Conservation (phyloP, 1,284 basidiomycete species). For the Limonomyces culmigenus region DNA sequence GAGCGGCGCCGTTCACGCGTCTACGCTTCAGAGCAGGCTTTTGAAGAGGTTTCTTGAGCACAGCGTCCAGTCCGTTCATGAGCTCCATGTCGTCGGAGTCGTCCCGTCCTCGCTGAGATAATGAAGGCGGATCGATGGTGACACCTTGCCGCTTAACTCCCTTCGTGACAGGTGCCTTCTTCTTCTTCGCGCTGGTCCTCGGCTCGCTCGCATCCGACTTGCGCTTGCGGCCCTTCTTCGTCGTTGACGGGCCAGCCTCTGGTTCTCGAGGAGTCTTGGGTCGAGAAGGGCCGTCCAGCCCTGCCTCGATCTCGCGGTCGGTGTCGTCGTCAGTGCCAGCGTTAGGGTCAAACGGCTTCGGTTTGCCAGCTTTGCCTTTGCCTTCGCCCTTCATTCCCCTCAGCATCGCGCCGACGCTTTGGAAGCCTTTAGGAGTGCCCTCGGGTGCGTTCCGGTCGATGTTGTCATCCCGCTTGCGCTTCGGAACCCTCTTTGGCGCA, state of each 20-base stretch:
- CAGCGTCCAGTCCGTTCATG: constrained; percentile 20
- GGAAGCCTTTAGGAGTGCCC: constrained; percentile 42
- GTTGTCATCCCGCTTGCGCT: constrained; percentile 57
- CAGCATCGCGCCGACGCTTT: constrained; percentile 9
- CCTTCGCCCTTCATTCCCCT: too few relatives aligned
- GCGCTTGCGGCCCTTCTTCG: not conserved
- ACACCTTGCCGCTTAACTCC: not conserved
- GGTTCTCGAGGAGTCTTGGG: constrained; percentile 6
- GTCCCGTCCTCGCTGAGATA: too few relatives aligned
- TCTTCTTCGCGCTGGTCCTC: not conserved
- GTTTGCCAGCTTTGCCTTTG: constrained; percentile 10
- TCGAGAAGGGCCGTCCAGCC: constrained; percentile 22
- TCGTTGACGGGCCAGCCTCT: not conserved
- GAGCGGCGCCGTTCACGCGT: not conserved
- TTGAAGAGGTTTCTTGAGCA: not conserved
- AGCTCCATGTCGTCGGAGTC: constrained; percentile 40
- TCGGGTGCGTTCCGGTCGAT: constrained; percentile 46
- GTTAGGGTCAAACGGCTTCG: constrained; percentile 12
- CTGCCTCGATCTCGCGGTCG: constrained; percentile 41
- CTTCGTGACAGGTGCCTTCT: not conserved
- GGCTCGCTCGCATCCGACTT: not conserved
- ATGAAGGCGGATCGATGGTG: too few relatives aligned
- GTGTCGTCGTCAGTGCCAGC: constrained; percentile 42
- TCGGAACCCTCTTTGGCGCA: too few relatives aligned
- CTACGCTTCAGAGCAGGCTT: not conserved